phyloP scores from a whole-genome alignment of 2,329 filamentous ascomycete genomes.

The Coniochaeta sp. region DNA sequence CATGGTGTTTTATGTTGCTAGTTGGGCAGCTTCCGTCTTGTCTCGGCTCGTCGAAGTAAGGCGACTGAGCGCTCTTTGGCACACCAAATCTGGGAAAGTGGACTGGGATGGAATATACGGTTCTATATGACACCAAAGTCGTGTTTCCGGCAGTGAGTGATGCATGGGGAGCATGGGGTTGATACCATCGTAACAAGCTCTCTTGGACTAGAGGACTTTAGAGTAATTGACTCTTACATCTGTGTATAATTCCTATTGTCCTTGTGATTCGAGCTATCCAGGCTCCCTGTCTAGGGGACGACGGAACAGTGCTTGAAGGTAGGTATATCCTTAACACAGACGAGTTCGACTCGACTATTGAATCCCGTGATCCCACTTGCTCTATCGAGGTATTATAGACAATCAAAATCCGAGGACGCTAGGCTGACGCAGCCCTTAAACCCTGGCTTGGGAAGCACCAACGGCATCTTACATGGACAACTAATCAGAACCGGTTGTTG shows the following conservation, averaged over 20 bases:
- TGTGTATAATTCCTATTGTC: background rate
- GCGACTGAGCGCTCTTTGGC: background rate
- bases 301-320: background rate
- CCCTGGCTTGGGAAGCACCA: too few relatives aligned
- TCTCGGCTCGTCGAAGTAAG: background rate
- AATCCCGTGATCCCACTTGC: too few relatives aligned
- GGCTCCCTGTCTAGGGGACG: background rate
- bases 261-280: background rate
- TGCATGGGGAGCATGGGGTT: background rate
- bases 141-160: background rate
- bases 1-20: background rate
- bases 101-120: background rate
- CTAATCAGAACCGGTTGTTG: too few relatives aligned
- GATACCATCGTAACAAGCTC: background rate
- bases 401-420: too few relatives aligned
- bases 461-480: too few relatives aligned
- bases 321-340: background rate
- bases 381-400: too few relatives aligned
- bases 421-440: too few relatives aligned
- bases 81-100: background rate
- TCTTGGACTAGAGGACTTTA: background rate
- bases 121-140: background rate
- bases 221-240: background rate
- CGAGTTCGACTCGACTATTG: too few relatives aligned
- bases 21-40: background rate